Percentiles rank a stretch among this genome's conserved stretches.
phyloP scores from a whole-genome alignment of 306 rosid species.

The Rosa rugosa region DNA sequence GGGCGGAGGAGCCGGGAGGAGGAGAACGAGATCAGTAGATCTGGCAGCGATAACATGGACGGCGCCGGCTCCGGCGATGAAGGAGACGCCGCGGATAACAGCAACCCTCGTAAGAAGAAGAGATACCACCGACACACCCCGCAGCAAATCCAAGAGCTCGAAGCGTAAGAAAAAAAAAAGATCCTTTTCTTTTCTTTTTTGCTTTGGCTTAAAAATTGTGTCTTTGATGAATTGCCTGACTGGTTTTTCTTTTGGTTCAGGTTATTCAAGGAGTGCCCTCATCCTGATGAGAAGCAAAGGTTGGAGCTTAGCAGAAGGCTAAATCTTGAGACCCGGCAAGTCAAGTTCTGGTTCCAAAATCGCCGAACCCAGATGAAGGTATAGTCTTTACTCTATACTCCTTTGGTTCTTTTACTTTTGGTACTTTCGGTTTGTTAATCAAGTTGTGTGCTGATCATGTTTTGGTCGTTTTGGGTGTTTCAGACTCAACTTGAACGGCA shows the following conservation, averaged over 20 bases:
- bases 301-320: constrained; percentile 78
- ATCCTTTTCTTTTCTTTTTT: background rate
- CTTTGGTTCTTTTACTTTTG: constrained; percentile 8
- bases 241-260: constrained; percentile 27
- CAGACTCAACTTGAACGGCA: constrained; percentile 98
- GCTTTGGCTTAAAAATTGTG: background rate
- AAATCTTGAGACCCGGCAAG: constrained; percentile 82
- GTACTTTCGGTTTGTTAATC: background rate
- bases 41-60: constrained; percentile 92
- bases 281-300: constrained; percentile 97
- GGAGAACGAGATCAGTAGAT: constrained; percentile 83
- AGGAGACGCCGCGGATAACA: constrained; percentile 68
- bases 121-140: constrained; percentile 98
- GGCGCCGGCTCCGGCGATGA: constrained; percentile 87
- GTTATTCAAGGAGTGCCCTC: constrained; percentile 92
- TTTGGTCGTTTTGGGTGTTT: background rate
- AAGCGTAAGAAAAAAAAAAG: constrained; percentile 49
- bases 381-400: background rate
- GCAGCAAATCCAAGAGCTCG: constrained; percentile 97
- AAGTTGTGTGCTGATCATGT: background rate
- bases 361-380: constrained; percentile 99
- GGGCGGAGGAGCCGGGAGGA: constrained; percentile 80
- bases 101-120: constrained; percentile 66
- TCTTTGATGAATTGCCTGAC: background rate
- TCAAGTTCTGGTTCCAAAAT: constrained; percentile 99